phyloP scores from a whole-genome alignment of 345 rosid species.

The Melastoma malabathricum region DNA sequence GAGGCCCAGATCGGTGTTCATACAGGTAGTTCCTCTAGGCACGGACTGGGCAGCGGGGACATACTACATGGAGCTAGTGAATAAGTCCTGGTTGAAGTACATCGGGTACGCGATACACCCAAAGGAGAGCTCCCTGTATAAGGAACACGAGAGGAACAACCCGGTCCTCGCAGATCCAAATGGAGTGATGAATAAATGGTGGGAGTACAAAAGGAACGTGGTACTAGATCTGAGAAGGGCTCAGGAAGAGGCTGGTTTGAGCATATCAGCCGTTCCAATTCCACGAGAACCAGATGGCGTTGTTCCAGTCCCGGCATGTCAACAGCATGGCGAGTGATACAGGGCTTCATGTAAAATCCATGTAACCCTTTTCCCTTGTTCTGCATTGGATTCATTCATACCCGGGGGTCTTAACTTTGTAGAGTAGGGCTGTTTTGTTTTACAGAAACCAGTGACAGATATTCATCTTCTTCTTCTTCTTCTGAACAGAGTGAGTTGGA shows the following conservation, averaged over 20 bases:
- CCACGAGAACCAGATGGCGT: conserved; percentile 10
- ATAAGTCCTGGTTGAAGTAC: conserved; percentile 61
- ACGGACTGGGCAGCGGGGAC: conserved; percentile 82
- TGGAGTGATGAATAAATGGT: conserved; percentile 47
- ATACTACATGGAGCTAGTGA: conserved; percentile 75
- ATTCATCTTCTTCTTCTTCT: too few relatives aligned
- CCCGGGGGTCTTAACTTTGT: too few relatives aligned
- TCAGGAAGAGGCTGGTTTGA: conserved; percentile 38
- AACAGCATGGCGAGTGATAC: too few relatives aligned
- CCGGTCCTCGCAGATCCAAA: conserved; percentile 52
- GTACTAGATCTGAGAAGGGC: conserved; percentile 44
- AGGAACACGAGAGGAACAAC: conserved; percentile 36
- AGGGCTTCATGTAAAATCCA: too few relatives aligned
- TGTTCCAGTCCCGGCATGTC: too few relatives aligned
- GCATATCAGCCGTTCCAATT: conserved; percentile 26
- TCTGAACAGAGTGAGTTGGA: too few relatives aligned
- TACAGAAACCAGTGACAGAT: too few relatives aligned
- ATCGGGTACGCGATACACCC: conserved; percentile 44
- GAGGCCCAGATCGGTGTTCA: conserved; percentile 58
- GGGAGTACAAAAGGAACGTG: conserved; percentile 66
- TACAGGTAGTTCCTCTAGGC: conserved; percentile 71
- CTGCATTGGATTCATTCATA: too few relatives aligned
- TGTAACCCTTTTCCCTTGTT: too few relatives aligned
- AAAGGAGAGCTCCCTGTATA: conserved; percentile 57
- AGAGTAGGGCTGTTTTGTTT: too few relatives aligned